A percentile compares a stretch with the other conserved stretches of the same genome.
These are phyloP conservation scores for Glycine soja DNA, from an alignment of 306 rosid genomes.

Conservation along the genomic window DNA sequence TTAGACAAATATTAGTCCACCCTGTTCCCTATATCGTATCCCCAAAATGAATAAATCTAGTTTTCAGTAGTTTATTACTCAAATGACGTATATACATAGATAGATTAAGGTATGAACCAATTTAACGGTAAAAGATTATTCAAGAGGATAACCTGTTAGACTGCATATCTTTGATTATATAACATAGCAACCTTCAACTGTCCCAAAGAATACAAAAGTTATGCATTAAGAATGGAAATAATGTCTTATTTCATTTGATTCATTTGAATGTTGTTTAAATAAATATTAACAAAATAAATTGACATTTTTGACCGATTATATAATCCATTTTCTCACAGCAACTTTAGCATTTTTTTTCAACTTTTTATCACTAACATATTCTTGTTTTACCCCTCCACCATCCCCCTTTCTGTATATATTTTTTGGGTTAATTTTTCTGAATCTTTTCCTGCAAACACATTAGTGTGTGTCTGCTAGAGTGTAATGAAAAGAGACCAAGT, in stretches of 20 bases:
- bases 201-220: constrained; percentile 18
- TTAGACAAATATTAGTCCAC: constrained; percentile 20
- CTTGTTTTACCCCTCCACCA: constrained; percentile 26
- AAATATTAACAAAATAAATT: not conserved
- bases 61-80: constrained; percentile 9
- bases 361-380: not conserved
- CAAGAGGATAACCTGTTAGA: constrained; percentile 30
- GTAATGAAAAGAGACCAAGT: not conserved
- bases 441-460: not conserved
- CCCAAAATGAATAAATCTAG: constrained; percentile 14
- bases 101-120: constrained; percentile 1
- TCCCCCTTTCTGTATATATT: not conserved
- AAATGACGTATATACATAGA: not conserved
- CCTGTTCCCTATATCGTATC: constrained; percentile 19
- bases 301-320: constrained; percentile 4
- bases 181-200: constrained; percentile 10
- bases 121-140: constrained; percentile 12
- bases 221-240: constrained; percentile 27
- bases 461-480: not conserved
- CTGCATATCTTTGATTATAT: constrained; percentile 33
- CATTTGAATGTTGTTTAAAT: not conserved
- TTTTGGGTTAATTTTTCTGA: not conserved
- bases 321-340: not conserved
- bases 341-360: not conserved
- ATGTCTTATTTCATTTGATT: constrained; percentile 15